Base-by-base conservation (phyloP, 176 grass and related monocot species). In the Metroxylon sagu region DNA sequence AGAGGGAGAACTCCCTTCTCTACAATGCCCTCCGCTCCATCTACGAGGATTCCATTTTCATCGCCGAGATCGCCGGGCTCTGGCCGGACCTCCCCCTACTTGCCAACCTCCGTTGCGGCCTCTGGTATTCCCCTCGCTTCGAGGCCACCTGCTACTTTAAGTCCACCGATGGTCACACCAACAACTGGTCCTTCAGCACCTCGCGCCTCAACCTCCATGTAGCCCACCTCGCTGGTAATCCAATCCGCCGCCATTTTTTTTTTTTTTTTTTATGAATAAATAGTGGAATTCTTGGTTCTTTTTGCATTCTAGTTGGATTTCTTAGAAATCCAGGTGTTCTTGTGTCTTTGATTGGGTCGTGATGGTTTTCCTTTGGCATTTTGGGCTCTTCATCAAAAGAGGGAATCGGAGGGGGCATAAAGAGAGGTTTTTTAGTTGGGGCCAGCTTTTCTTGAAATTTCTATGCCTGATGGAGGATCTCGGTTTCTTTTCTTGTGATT, bases 61-160 rank as follows among this genome's bases (percentile, higher is more conserved):
- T 88, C 26, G 75, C 83, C n/a, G 87, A 97, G 81, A 90, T 97
- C 77, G 76, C 71, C 5, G 84, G 69, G 62, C 61, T 97, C 6
- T 96, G 91, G 91, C 80, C 80, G 16, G 73, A 85, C 64, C 83
- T 96, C 25, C 92, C 92, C 2, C 64, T 91, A 18, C 72, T 85
- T 43, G 87, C 92, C 59, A 91, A 97, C 57, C 92, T 97, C 68
- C 92, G 87, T 16, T 97, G 92, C 72, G 81, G 87, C 57, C 87
- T 97, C 60, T 97, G 92, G 92, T 97, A 91, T 62, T 27, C 78
- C 43, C 83, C 53, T 26, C 68, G 72, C 60, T 67, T 97, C 58
- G 48, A 70, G 5, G 71, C 83, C 54, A 78, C 83, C 19, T 97
- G 87, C 79, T 91, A 97, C 61, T 97, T 97, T 57, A 97, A 97